Percentiles rank a stretch among this genome's conserved stretches.
These are phyloP conservation scores for Themeda triandra DNA, from an alignment of 176 grass and related monocot species.

Conservation along the genomic window DNA sequence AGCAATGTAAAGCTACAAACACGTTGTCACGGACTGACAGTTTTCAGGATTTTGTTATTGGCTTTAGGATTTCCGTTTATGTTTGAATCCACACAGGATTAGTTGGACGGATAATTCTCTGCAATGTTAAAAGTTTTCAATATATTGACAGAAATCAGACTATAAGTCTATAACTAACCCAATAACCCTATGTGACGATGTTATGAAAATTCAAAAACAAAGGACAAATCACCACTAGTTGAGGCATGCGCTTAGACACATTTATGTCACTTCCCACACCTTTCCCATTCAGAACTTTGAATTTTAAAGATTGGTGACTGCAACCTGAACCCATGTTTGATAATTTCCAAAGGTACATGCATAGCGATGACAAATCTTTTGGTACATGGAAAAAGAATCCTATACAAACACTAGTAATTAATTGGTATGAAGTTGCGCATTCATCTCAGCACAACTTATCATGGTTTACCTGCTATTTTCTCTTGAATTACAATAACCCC, in stretches of 20 bases:
- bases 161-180: background rate
- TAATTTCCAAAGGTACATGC: background rate
- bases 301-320: background rate
- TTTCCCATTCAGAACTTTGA: background rate
- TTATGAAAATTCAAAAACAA: background rate
- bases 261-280: conserved; percentile 1
- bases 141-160: background rate
- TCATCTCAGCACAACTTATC: background rate
- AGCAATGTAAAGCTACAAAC: no score
- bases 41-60: no score
- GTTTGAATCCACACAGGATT: background rate
- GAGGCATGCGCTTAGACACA: background rate
- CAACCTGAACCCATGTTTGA: background rate
- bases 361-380: background rate
- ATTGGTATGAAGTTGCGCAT: background rate
- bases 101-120: background rate
- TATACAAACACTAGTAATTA: background rate
- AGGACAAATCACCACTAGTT: background rate
- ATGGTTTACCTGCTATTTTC: background rate
- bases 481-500: background rate
- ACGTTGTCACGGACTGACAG: no score
- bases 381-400: no score
- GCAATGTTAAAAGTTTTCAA: background rate
- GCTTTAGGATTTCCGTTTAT: background rate
- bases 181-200: background rate